Conservation (phyloP, 495 filamentous ascomycete genomes). For the Corynascus novoguineensis region DNA sequence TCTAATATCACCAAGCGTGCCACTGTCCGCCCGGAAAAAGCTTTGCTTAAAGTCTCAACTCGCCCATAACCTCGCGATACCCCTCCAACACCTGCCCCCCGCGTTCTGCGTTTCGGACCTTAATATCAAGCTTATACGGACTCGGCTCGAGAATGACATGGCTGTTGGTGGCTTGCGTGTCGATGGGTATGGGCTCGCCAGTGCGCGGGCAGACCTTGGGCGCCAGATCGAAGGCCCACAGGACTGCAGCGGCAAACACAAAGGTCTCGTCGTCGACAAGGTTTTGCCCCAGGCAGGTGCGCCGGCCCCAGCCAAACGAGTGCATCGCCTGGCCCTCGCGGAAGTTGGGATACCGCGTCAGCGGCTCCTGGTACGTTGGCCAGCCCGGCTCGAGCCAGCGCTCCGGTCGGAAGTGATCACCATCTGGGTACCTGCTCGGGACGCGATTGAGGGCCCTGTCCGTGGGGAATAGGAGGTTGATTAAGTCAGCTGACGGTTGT, state of each 20-base stretch:
- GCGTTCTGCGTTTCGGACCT: constrained; percentile 33
- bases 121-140: constrained; percentile 37
- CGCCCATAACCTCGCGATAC: constrained; percentile 30
- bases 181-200: constrained; percentile 39
- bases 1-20: not conserved
- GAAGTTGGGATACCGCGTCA: constrained; percentile 48
- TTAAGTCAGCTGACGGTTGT: not conserved
- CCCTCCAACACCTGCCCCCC: constrained; percentile 31
- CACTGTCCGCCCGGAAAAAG: too few relatives aligned
- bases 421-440: constrained; percentile 45
- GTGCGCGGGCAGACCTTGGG: constrained; percentile 38
- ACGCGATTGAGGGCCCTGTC: constrained; percentile 48
- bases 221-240: constrained; percentile 46
- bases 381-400: constrained; percentile 49
- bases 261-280: constrained; percentile 57
- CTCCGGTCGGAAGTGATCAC: constrained; percentile 50
- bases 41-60: constrained; percentile 26
- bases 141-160: constrained; percentile 46
- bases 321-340: constrained; percentile 47
- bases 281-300: constrained; percentile 56
- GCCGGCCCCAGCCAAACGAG: constrained; percentile 58
- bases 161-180: constrained; percentile 46
- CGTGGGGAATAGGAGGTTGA: not conserved
- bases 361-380: constrained; percentile 51
- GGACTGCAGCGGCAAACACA: constrained; percentile 43